phyloP scores from a whole-genome alignment of 345 rosid species.

The Hirschfeldia incana region DNA sequence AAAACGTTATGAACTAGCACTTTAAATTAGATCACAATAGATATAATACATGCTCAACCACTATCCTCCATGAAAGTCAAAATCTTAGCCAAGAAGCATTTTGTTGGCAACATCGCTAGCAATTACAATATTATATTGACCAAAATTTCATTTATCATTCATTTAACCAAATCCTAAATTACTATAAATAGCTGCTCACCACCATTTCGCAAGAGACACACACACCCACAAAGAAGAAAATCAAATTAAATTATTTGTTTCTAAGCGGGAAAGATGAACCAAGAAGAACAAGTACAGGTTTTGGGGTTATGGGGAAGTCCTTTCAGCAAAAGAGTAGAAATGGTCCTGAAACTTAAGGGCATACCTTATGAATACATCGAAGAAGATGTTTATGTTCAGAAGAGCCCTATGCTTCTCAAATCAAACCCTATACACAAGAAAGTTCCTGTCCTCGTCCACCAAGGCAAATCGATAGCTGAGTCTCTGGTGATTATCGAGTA shows the following conservation, averaged over 20 bases:
- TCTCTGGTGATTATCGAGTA: slow-evolving; percentile 55
- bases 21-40: background rate
- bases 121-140: no score
- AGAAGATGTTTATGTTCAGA: slow-evolving; percentile 48
- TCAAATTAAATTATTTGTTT: background rate
- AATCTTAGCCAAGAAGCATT: background rate
- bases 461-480: slow-evolving; percentile 45
- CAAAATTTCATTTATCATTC: background rate
- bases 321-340: slow-evolving; percentile 46
- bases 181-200: slow-evolving; percentile 6
- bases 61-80: slow-evolving; percentile 17
- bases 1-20: no score
- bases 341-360: slow-evolving; percentile 54
- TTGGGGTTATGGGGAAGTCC: slow-evolving; percentile 53
- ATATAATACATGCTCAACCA: background rate
- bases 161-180: background rate
- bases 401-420: slow-evolving; percentile 49
- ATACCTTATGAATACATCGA: slow-evolving; percentile 49
- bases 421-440: slow-evolving; percentile 53
- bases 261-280: slow-evolving; percentile 29
- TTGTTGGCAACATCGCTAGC: background rate
- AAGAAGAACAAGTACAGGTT: slow-evolving; percentile 41
- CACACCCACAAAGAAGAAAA: background rate
- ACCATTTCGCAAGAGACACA: slow-evolving; percentile 8
- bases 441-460: slow-evolving; percentile 57